Percentiles rank a stretch among this genome's conserved stretches.
phyloP scores from a whole-genome alignment of 1,284 basidiomycete species.

The Ustilago loliicola region DNA sequence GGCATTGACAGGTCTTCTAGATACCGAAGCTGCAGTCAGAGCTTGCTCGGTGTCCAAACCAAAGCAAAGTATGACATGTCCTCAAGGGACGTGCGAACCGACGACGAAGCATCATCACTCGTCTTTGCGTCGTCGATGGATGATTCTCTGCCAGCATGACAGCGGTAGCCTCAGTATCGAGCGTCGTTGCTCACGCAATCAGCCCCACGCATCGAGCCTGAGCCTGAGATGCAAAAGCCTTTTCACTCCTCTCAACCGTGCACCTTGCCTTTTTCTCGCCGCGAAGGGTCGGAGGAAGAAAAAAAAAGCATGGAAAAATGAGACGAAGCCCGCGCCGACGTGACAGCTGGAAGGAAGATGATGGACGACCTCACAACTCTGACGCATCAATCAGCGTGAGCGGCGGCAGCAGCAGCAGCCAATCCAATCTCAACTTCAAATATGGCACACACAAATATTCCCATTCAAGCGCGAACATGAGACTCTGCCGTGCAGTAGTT shows the following conservation, averaged over 20 bases:
- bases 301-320: neutral
- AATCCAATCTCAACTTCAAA: neutral
- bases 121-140: neutral
- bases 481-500: neutral
- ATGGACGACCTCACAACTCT: neutral
- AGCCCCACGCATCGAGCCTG: neutral
- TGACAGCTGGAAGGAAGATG: neutral
- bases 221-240: too few relatives aligned
- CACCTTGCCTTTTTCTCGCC: neutral
- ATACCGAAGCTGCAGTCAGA: neutral
- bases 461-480: conserved; percentile 1
- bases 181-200: neutral
- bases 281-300: neutral
- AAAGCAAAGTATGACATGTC: neutral
- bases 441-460: neutral
- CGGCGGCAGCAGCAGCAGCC: neutral
- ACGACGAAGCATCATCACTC: too few relatives aligned
- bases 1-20: neutral
- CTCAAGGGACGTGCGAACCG: neutral
- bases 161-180: neutral
- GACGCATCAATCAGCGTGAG: conserved; percentile 1
- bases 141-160: neutral
- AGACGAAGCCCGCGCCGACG: neutral
- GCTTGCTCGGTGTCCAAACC: neutral
- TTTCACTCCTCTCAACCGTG: neutral